phyloP scores from a whole-genome alignment of 768 basidiomycete species.

The Xerocomellus amylosporus region DNA sequence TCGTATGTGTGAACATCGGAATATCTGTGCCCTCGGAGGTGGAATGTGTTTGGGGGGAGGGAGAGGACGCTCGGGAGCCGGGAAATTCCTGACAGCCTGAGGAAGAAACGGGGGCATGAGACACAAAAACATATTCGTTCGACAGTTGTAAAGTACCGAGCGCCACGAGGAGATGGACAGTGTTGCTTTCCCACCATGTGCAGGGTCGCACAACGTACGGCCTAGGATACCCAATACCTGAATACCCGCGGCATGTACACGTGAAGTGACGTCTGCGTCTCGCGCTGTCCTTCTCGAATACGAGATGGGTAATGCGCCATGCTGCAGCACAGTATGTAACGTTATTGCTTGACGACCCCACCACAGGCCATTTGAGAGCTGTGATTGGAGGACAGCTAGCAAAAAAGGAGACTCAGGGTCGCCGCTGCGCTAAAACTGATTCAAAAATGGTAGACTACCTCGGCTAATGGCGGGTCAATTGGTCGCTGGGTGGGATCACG shows the following conservation, averaged over 20 bases:
- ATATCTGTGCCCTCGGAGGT: slow-evolving; percentile 1
- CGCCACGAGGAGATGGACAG: slow-evolving; percentile 8
- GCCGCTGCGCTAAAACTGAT: too few relatives aligned
- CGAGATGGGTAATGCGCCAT: slow-evolving; percentile 15
- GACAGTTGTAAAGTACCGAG: slow-evolving; percentile 1
- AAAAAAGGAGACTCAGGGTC: too few relatives aligned
- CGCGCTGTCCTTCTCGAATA: slow-evolving; percentile 7
- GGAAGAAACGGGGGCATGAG: slow-evolving; percentile 1
- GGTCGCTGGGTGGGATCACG: background rate
- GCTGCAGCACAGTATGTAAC: background rate
- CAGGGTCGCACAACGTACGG: slow-evolving; percentile 1
- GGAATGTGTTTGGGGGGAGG: slow-evolving; percentile 4
- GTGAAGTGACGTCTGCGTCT: slow-evolving; percentile 3
- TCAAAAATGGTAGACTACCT: too few relatives aligned
- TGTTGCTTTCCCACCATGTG: slow-evolving; percentile 1
- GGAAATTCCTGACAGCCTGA: slow-evolving; percentile 11
- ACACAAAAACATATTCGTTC: background rate
- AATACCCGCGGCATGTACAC: slow-evolving; percentile 2
- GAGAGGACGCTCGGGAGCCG: slow-evolving; percentile 8
- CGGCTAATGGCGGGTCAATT: too few relatives aligned
- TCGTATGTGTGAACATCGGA: slow-evolving; percentile 18
- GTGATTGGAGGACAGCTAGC: too few relatives aligned
- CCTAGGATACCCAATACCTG: background rate
- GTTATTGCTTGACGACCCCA: too few relatives aligned
- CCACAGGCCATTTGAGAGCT: too few relatives aligned